These are phyloP conservation scores for Golubevia pallescens DNA, from an alignment of 1,284 basidiomycete genomes.

Conservation along the genomic window DNA sequence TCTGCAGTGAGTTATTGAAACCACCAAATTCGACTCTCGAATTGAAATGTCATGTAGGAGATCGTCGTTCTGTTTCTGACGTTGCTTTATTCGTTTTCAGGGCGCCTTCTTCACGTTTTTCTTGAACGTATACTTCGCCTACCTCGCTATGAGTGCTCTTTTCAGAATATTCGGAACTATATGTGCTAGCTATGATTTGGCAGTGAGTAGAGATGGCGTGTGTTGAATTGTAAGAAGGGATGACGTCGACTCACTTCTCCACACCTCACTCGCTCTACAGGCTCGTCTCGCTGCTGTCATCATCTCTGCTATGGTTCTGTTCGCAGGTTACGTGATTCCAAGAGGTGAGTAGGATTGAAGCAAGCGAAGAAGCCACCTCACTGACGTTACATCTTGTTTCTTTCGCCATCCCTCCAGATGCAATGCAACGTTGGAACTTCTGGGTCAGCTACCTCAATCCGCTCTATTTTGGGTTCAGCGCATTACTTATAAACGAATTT, in stretches of 20 bases:
- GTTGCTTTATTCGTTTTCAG: neutral
- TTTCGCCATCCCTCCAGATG: no score
- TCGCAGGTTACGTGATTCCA: slow-evolving; percentile 48
- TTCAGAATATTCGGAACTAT: slow-evolving; percentile 11
- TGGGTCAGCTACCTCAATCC: slow-evolving; percentile 8
- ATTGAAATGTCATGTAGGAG: no score
- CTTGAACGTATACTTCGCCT: slow-evolving; percentile 6
- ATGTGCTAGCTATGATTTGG: slow-evolving; percentile 6
- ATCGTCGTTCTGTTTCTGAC: neutral
- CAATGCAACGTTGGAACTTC: no score
- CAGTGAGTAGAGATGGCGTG: slow-evolving; percentile 8
- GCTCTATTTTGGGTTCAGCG: slow-evolving; percentile 9
- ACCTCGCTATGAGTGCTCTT: slow-evolving; percentile 7
- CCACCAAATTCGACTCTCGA: no score
- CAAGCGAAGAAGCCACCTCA: slow-evolving; percentile 12
- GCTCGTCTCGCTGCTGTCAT: slow-evolving; percentile 43
- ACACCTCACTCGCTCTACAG: no score
- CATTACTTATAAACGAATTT: slow-evolving; percentile 8
- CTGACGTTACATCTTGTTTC: slow-evolving; percentile 48
- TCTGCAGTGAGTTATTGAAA: no score
- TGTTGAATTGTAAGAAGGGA: neutral
- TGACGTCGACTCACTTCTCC: no score
- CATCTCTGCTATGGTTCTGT: slow-evolving; percentile 39
- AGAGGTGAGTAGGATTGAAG: slow-evolving; percentile 27
- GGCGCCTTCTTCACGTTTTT: slow-evolving; percentile 12